Percentiles rank a stretch among this genome's conserved stretches.
phyloP scores from a whole-genome alignment of 2,329 filamentous ascomycete genomes.

The Uncinocarpus reesii region DNA sequence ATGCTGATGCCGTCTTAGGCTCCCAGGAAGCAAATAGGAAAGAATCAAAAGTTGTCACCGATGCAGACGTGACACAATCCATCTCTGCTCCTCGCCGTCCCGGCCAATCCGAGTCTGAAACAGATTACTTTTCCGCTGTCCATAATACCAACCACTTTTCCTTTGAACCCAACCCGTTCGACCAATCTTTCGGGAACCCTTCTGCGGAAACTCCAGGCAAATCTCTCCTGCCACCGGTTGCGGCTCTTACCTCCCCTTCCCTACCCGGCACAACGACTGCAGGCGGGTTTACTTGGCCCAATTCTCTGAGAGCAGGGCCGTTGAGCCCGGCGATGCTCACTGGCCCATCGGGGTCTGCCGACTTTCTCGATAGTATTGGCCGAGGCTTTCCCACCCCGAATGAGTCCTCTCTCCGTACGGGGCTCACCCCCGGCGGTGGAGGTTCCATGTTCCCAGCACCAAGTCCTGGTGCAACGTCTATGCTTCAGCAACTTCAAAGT shows the following conservation, averaged over 20 bases:
- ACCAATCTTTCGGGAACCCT: constrained; percentile 72
- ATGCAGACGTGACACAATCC: constrained; percentile 53
- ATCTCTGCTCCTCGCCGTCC: constrained; percentile 60
- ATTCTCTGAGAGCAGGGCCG: constrained; percentile 81
- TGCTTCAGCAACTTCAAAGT: constrained; percentile 61
- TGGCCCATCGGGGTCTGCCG: constrained; percentile 59
- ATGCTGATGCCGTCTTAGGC: neutral
- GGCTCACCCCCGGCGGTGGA: constrained; percentile 84
- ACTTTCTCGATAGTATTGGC: constrained; percentile 82
- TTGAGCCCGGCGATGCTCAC: constrained; percentile 96
- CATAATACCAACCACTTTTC: constrained; percentile 43
- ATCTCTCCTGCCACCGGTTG: constrained; percentile 75
- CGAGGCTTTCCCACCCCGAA: constrained; percentile 89
- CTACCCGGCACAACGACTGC: constrained; percentile 64
- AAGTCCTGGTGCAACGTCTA: constrained; percentile 71
- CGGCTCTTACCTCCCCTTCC: constrained; percentile 80
- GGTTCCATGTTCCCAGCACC: constrained; percentile 95
- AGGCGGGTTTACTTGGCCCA: constrained; percentile 64
- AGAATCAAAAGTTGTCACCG: constrained; percentile 40
- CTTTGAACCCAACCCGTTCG: constrained; percentile 87
- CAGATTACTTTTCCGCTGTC: constrained; percentile 59
- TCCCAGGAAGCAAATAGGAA: constrained; percentile 21
- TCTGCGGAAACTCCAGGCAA: constrained; percentile 71
- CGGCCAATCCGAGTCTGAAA: constrained; percentile 18
- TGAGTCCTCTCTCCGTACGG: constrained; percentile 85